Evolutionary conservation across 768 basidiomycete genomes (phyloP), one percentile per base, ranked within the genome.

Genomic region (Calocera viscosa): DNA sequence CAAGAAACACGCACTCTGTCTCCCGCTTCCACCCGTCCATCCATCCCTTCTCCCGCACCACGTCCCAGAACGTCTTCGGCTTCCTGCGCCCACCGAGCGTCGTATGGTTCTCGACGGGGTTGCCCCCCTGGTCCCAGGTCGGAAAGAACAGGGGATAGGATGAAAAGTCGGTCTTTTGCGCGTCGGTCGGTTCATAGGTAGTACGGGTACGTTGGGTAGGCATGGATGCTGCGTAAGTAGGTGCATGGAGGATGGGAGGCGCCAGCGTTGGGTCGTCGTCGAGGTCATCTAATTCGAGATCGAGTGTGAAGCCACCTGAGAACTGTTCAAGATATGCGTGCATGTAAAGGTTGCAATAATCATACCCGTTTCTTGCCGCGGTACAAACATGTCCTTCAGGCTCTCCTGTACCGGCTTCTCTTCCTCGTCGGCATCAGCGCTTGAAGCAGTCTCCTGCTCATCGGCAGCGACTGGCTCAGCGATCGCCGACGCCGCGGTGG

Each of bases 301-400:
- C 89, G 24, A 91, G 78, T 63, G 90, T 90, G 75, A 91, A 91
- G 22, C 83, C 83, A 43, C 76, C 86, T 87, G 68, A 3, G 69
- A 43, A 35, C n/a, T 26, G 0, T 1, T 35, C 41, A 64, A 65
- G 1, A 47, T 41, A 35, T 16, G 30, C n/a, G n/a, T 34, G 34
- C 35, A 35, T 1, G 63, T 26, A 63, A 1, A 34, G n/a, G 41
- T 22, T 16, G 19, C 10, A 19, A 49, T 24, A n/a, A 8, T 35
- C 78, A n/a, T 70, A 86, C 88, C 82, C 72, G 86, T 82, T 67
- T 85, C 84, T 69, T 86, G 85, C 24, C 79, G 80, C 0, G 88
- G 87, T 19, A 85, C 85, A 70, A 92, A 91, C 3, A 91, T 77
- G 69, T 89, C 86, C 72, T 89, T 89, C 24, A 92, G 78, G 33